Evolutionary conservation across 148 eudicot species (phyloP), one percentile per base, ranked within the genome.

Genomic region (Chenopodium formosanum): DNA sequence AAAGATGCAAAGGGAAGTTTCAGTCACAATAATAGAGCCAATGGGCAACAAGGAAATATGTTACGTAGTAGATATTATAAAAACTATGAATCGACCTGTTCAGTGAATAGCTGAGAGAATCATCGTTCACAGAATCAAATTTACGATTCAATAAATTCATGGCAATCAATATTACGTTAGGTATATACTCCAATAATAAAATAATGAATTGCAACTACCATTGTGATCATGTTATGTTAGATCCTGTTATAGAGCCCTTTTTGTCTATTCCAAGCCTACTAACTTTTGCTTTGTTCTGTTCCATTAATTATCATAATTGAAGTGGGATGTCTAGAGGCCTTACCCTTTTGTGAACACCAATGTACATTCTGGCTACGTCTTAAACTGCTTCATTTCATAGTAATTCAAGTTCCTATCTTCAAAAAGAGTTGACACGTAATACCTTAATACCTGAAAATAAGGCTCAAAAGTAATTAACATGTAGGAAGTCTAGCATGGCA

Each of bases 371-470:
- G 75, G 70, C 63, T 68, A 29, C 2, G 34, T 13, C 14, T 66
- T 9, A 66, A 37, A 47, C 65, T 74, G 68, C 72, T 52, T 76
- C 75, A 27, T 75, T 76, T 78, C 9, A 32, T 40, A 70, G 7
- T 29, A 44, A 77, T 13, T 34, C 56, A 50, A 81, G 64, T 64
- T 70, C 70, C 53, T 66, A 70, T 37, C 78, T 44, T 73, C 56
- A 16, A 71, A 65, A 13, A 16, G 23, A 29, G 63, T 52, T 63
- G 52, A 23, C 22, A n/a, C 63, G 58, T 70, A 50, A 73, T 29
- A 31, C 84, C 56, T 81, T 78, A 85, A 73, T 64, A 85, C 83
- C 86, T 84, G 66, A 22, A 84, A 31, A 53, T 32, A 84, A 69
- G 53, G 72, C 11, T 9, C 19, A 19, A 60, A 79, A 23, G 58